Base-by-base conservation (phyloP, 179 eudicot genomes). In the Sideroxylon spinosum region DNA sequence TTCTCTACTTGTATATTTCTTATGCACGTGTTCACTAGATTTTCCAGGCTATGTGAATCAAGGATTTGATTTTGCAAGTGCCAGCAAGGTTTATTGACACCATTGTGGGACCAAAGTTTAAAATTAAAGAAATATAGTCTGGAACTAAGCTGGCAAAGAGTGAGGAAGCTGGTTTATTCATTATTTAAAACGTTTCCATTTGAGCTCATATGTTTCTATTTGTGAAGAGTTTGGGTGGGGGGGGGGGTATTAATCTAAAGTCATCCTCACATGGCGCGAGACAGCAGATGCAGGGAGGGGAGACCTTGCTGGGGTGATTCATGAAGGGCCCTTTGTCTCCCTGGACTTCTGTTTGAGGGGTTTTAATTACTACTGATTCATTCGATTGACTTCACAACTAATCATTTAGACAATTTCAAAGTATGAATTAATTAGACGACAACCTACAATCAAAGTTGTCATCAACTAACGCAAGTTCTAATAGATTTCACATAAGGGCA, bases 11-110 rank as follows among this genome's bases (percentile, higher is more conserved):
- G 14, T 50, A 50, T 4, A 55, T 55, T 16, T 55, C 14, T 55
- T 12, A 50, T 8, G 19, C 37, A 9, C 26, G 60, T 37, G 71
- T 49, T 49, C 2, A 71, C 20, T 48, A 62, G 56, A 57, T 37
- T 64, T 62, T 49, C 78, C 78, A 64, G 78, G 44, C 71, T 64
- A 60, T 52, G 14, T 53, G 19, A 55, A 9, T 52, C 25, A 9
- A 17, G 50, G 44, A 37, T 37, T 37, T 37, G 52, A 37, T 44
- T 68, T 6, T 68, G 14, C 20, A 19, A 17, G 4, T 63, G 62
- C 78, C 78, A 65, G 78, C 72, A 49, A 23, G 52, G 71, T 25
- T 64, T 26, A 25, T 9, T 37, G 71, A 37, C 44, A 23, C 71
- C 9, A 37, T 68, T 17, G n/a, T 68, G 20, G 52, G 44, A 37